Evolutionary conservation across 805 yeast genomes (phyloP).

Genomic region (Saccharomycopsis sp.): DNA sequence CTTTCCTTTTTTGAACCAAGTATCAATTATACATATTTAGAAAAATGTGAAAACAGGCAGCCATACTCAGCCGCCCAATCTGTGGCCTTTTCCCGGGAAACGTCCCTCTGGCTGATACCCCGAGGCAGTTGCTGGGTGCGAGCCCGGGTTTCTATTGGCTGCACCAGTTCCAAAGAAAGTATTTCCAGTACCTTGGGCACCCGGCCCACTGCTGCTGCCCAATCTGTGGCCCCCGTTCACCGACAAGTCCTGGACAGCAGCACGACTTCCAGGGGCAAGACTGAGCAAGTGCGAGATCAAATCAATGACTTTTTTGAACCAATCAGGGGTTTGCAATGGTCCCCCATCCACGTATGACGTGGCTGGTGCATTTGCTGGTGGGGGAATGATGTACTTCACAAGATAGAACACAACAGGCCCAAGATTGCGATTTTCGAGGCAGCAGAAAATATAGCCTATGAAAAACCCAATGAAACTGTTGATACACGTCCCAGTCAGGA

Average conservation of each 20-base stretch:
- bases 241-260: background rate
- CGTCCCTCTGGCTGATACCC: background rate
- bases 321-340: background rate
- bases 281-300: background rate
- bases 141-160: background rate
- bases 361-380: background rate
- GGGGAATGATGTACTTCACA: background rate
- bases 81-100: background rate
- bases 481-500: background rate
- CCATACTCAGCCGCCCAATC: background rate
- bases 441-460: conserved; percentile 3
- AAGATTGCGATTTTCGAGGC: conserved; percentile 4
- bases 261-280: background rate
- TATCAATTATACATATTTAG: too few species aligned
- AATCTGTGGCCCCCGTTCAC: background rate
- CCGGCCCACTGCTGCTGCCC: background rate
- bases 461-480: background rate
- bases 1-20: too few species aligned
- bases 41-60: too few species aligned
- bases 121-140: background rate
- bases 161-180: background rate
- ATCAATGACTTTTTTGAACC: background rate
- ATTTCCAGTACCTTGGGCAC: background rate
- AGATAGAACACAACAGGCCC: conserved; percentile 2
- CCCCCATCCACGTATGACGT: background rate